These are phyloP conservation scores for Silene noctiflora DNA, from an alignment of 179 eudicot genomes.

Conservation along the genomic window DNA sequence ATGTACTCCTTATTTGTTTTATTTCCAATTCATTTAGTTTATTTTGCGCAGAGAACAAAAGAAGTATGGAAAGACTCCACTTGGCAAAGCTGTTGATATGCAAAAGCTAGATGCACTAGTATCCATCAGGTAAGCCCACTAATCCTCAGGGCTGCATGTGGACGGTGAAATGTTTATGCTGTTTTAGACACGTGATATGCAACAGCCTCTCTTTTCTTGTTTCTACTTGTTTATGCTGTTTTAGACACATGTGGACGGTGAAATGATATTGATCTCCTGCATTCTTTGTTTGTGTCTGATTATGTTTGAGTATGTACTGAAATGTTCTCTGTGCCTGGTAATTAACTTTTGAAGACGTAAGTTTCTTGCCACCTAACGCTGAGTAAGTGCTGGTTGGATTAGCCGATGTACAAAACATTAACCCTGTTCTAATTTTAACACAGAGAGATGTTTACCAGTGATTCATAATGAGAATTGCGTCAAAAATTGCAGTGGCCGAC, in stretches of 20 bases:
- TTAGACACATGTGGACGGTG: not conserved
- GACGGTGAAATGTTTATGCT: not conserved
- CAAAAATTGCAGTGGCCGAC: not conserved
- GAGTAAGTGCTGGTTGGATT: too few species aligned
- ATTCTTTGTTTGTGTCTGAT: not conserved
- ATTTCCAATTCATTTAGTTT: conserved; percentile 12
- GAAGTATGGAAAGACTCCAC: conserved; percentile 69
- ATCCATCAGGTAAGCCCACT: conserved; percentile 57
- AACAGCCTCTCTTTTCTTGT: not conserved
- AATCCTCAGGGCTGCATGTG: not conserved
- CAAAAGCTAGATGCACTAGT: conserved; percentile 46
- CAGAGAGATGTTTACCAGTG: too few species aligned
- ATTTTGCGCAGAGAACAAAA: conserved; percentile 70
- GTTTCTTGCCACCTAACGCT: not conserved
- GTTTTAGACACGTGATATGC: not conserved
- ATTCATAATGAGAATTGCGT: too few species aligned
- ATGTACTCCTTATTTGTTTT: not conserved
- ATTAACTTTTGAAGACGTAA: not conserved
- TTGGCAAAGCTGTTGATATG: conserved; percentile 73
- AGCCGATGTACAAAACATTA: too few species aligned
- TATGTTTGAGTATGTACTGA: not conserved
- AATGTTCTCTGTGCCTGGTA: not conserved
- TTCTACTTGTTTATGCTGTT: not conserved
- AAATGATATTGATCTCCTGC: not conserved
- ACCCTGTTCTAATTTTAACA: not conserved